These are phyloP conservation scores for Raddia distichophylla DNA, from an alignment of 176 grass and related monocot genomes.

Conservation along the genomic window DNA sequence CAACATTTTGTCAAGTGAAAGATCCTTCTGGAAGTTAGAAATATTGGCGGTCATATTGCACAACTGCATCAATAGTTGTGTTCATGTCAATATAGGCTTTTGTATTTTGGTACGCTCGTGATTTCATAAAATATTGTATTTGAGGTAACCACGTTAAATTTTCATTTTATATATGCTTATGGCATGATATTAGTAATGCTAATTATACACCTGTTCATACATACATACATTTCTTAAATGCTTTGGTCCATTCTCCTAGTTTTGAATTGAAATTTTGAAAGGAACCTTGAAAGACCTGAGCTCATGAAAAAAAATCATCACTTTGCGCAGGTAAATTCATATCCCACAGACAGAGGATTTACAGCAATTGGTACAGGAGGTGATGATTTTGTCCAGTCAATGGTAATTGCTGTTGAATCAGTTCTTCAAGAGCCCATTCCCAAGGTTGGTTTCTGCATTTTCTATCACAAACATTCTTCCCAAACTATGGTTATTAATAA, in stretches of 20 bases:
- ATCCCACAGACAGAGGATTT: slow-evolving; percentile 89
- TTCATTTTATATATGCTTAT: slow-evolving; percentile 21
- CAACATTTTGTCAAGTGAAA: background rate
- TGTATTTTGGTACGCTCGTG: background rate
- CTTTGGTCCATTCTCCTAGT: background rate
- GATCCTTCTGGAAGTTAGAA: background rate
- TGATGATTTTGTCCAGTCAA: slow-evolving; percentile 97
- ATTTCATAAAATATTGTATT: background rate
- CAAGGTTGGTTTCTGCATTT: slow-evolving; percentile 55
- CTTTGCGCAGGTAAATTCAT: slow-evolving; percentile 79
- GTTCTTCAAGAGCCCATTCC: slow-evolving; percentile 85
- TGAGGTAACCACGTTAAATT: background rate
- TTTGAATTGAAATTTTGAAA: slow-evolving; percentile 9
- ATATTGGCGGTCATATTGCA: background rate
- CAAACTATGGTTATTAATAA: background rate
- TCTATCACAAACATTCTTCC: background rate
- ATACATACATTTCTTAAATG: slow-evolving; percentile 8
- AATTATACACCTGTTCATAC: background rate
- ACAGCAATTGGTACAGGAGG: slow-evolving; percentile 94
- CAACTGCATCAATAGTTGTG: background rate
- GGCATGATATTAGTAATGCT: slow-evolving; percentile 23
- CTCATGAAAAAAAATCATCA: slow-evolving; percentile 16
- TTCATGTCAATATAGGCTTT: slow-evolving; percentile 1
- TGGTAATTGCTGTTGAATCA: slow-evolving; percentile 96
- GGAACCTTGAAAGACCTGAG: background rate